These are phyloP conservation scores for Myxozyma nipponensis DNA, from an alignment of 805 yeast genomes.

Conservation along the genomic window DNA sequence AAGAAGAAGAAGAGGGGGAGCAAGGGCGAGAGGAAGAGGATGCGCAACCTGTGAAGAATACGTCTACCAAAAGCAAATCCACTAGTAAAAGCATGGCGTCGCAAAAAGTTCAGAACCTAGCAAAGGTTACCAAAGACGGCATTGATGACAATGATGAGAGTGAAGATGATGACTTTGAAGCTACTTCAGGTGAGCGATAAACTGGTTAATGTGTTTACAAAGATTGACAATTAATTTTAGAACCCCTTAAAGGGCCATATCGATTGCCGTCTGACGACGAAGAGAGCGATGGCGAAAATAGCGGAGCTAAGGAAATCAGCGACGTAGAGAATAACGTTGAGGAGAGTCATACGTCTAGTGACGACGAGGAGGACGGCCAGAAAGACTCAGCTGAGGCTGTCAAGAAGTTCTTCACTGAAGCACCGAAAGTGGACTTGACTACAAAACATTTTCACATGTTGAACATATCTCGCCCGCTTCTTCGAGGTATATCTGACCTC, in stretches of 20 bases:
- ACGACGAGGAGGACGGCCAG: slow-evolving; percentile 34
- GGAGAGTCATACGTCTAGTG: slow-evolving; percentile 36
- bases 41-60: too few relatives aligned
- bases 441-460: slow-evolving; percentile 68
- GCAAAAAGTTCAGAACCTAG: too few relatives aligned
- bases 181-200: too few relatives aligned
- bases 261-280: slow-evolving; percentile 29
- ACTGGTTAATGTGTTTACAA: slow-evolving; percentile 37
- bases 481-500: slow-evolving; percentile 73
- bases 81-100: too few relatives aligned
- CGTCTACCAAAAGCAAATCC: too few relatives aligned
- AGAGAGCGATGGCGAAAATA: slow-evolving; percentile 32
- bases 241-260: slow-evolving; percentile 32
- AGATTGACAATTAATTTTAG: slow-evolving; percentile 30
- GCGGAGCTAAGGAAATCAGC: slow-evolving; percentile 35
- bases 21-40: too few relatives aligned
- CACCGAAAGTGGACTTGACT: slow-evolving; percentile 52
- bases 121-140: too few relatives aligned
- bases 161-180: not conserved
- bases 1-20: too few relatives aligned
- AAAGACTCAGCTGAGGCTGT: slow-evolving; percentile 78
- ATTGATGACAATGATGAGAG: slow-evolving; percentile 37
- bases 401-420: slow-evolving; percentile 68
- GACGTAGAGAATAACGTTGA: slow-evolving; percentile 38
- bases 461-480: slow-evolving; percentile 82